phyloP scores from a whole-genome alignment of 2,329 filamentous ascomycete species.

The Thermoascus crustaceus region DNA sequence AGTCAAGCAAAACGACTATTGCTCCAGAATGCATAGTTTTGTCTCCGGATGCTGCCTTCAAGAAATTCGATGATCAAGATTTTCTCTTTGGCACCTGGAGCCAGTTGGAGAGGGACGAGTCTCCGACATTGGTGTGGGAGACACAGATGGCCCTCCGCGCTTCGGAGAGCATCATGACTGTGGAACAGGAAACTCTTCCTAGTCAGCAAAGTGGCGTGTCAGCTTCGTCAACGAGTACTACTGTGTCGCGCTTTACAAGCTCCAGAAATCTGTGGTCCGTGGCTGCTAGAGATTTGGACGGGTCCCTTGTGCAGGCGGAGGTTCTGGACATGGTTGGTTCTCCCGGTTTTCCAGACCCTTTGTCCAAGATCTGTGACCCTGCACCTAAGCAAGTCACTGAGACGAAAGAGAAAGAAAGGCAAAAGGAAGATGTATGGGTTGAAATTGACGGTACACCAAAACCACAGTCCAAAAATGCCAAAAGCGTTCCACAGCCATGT shows the following conservation, averaged over 20 bases:
- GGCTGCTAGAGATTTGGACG: constrained; percentile 58
- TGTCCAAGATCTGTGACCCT: constrained; percentile 6
- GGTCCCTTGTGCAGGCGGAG: constrained; percentile 56
- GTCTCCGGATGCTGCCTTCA: constrained; percentile 60
- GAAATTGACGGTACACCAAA: constrained; percentile 9
- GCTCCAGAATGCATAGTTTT: constrained; percentile 52
- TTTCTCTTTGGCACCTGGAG: constrained; percentile 83
- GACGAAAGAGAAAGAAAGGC: too few species aligned
- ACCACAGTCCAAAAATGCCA: neutral
- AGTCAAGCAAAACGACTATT: constrained; percentile 18
- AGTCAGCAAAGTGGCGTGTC: constrained; percentile 1
- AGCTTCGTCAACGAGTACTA: constrained; percentile 6
- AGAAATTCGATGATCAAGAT: constrained; percentile 59
- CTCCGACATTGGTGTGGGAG: constrained; percentile 47
- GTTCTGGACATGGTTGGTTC: constrained; percentile 52
- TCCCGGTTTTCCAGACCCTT: constrained; percentile 7
- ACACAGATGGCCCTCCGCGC: constrained; percentile 22
- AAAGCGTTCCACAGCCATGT: too few species aligned
- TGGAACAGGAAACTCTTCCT: constrained; percentile 1
- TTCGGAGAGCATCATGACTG: constrained; percentile 19
- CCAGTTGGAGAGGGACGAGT: constrained; percentile 66
- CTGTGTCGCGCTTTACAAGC: constrained; percentile 18
- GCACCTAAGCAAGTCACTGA: constrained; percentile 5
- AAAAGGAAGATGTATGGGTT: constrained; percentile 12
- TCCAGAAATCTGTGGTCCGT: constrained; percentile 58